Evolutionary conservation across 2,329 filamentous ascomycete genomes (phyloP).

Genomic region (Fusarium mexicanum): DNA sequence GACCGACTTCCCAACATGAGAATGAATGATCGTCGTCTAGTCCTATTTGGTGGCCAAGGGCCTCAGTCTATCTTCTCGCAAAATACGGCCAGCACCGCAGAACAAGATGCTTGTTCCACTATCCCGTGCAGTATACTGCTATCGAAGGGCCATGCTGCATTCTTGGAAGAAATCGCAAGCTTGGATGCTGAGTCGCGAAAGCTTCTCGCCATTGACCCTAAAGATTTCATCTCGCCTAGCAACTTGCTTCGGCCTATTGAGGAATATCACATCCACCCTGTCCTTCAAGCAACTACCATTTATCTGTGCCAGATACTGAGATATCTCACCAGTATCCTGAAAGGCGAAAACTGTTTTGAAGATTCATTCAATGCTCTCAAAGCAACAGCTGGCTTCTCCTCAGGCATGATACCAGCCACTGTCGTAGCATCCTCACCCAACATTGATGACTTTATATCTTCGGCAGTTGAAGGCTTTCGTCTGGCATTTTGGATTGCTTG

Average conservation of each 20-base stretch:
- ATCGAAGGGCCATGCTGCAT: background rate
- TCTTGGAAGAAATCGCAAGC: background rate
- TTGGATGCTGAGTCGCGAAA: background rate
- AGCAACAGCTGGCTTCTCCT: background rate
- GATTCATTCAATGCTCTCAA: background rate
- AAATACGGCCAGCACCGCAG: background rate
- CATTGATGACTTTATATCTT: background rate
- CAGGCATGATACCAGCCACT: background rate
- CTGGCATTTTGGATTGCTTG: background rate
- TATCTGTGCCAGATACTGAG: background rate
- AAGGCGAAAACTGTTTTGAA: background rate
- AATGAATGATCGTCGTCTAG: background rate
- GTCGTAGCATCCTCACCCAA: background rate
- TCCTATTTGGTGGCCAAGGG: background rate
- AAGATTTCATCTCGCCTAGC: background rate
- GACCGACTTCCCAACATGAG: no score
- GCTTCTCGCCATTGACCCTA: background rate
- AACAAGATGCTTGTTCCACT: background rate
- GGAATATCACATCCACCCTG: background rate
- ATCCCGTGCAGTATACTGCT: background rate
- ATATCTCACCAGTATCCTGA: background rate
- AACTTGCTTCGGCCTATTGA: background rate
- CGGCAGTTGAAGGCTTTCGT: background rate
- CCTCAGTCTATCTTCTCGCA: background rate
- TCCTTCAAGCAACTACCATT: background rate